Base-by-base conservation (phyloP, 2,329 filamentous ascomycete species). In the Ascomycota sp. region DNA sequence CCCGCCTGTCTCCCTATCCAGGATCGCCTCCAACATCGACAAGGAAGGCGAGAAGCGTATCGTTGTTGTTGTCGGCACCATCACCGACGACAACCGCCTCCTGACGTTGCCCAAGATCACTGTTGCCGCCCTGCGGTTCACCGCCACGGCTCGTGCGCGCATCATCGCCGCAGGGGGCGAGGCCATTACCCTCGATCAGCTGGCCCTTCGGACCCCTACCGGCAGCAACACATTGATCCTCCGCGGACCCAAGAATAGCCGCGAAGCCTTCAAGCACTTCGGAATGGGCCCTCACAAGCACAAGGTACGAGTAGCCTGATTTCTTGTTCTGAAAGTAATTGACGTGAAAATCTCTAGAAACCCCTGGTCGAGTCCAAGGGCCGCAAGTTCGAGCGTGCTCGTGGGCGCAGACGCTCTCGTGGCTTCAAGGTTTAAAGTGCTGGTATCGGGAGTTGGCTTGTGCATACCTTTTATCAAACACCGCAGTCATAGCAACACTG, bases 251-350 rank as follows among this genome's bases (percentile, higher is more conserved):
- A 98, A 94, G 82, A 95, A 95, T 65, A 61, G 82, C 48, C 77
- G 89, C 56, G 89, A 98, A 75, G 81, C 89, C 40, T 68, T 95
- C 61, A 95, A 92, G 79, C 91, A 98, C 69, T 98, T 98, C 57
- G 89, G 91, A 56, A 79, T 98, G 50, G 91, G 89, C 45, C 89
- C 89, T 43, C 89, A 98, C 75, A 85, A 75, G 61, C 68, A 92
- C 77, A 98, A 95, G 79, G 80, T 82, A 58, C 11, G 5, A 19
- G 3, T 9, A 2, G 4, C 5, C 10, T 3, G n/a, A 17, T 8
- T 27, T 66, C 53, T 20, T 2, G 29, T 25, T 7, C 10, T 15
- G 11, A 13, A 4, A 15, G 8, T 25, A 12, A 25, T 27, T 33
- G 25, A 33, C 21, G 15, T 12, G 10, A n/a, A n/a, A n/a, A n/a